Percentiles rank a stretch among this genome's conserved stretches.
phyloP scores from a whole-genome alignment of 1,284 basidiomycete genomes.

The Baeospora myosura region DNA sequence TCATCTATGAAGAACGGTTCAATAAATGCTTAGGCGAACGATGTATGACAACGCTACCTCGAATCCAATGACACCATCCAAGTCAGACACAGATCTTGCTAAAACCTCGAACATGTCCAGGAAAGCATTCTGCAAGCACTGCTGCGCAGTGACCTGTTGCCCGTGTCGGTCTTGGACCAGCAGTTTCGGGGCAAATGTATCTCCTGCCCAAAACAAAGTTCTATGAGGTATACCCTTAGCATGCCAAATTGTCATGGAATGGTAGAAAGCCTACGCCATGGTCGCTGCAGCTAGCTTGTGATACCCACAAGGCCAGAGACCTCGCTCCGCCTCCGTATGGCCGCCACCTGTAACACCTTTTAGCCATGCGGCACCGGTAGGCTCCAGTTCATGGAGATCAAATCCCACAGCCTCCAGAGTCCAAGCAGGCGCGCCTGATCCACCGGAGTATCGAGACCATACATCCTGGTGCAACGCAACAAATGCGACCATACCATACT shows the following conservation, averaged over 20 bases:
- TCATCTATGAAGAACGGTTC: conserved; percentile 43
- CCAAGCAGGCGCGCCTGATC: conserved; percentile 91
- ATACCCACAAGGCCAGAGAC: conserved; percentile 88
- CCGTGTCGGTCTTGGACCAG: conserved; percentile 44
- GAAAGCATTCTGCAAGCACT: conserved; percentile 80
- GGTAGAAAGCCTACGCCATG: conserved; percentile 61
- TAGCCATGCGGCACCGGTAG: conserved; percentile 80
- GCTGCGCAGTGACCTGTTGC: conserved; percentile 60
- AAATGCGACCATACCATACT: conserved; percentile 79
- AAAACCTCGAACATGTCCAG: conserved; percentile 73
- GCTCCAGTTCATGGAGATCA: conserved; percentile 68
- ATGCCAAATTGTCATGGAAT: conserved; percentile 3
- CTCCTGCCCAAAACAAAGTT: conserved; percentile 88
- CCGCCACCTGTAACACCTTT: conserved; percentile 71
- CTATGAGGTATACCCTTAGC: conserved; percentile 27
- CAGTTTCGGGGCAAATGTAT: conserved; percentile 75
- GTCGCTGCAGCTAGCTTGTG: conserved; percentile 84
- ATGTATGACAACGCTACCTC: conserved; percentile 46
- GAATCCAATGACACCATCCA: conserved; percentile 83
- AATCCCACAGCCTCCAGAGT: conserved; percentile 78
- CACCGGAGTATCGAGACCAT: conserved; percentile 92
- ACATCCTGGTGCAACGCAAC: conserved; percentile 87
- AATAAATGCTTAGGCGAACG: neutral
- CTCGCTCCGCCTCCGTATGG: conserved; percentile 64
- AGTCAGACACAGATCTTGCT: conserved; percentile 59